Evolutionary conservation across 441 rosid genomes (phyloP).

Genomic region (Aleurites moluccanus): DNA sequence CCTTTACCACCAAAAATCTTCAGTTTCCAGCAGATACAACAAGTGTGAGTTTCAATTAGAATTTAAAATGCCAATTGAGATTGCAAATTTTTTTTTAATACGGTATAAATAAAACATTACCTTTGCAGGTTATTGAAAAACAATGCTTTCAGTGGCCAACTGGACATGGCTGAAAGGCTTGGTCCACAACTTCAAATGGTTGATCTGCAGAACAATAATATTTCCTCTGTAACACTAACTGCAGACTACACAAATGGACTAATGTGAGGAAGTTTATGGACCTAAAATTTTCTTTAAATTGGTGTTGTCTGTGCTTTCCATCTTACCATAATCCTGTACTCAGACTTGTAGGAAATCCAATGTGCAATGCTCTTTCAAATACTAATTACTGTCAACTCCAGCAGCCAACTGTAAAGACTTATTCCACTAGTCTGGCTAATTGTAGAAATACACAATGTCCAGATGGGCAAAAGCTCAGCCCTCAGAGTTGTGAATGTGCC

Average conservation of each 20-base stretch:
- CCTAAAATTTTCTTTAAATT: conserved; percentile 1
- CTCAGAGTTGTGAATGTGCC: conserved; percentile 95
- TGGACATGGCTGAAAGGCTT: conserved; percentile 59
- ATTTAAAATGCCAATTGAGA: background rate
- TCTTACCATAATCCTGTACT: conserved; percentile 13
- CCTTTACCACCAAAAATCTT: conserved; percentile 64
- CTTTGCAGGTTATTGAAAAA: conserved; percentile 66
- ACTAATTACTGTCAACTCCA: conserved; percentile 76
- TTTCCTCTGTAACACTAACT: conserved; percentile 65
- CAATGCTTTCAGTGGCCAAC: conserved; percentile 66
- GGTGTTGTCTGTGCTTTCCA: background rate
- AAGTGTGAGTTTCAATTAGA: conserved; percentile 58
- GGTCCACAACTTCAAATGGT: conserved; percentile 67
- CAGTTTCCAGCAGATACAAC: conserved; percentile 73
- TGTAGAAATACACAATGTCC: conserved; percentile 74
- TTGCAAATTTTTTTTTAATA: conserved; percentile 7
- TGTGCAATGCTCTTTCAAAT: conserved; percentile 68
- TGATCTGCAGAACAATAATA: conserved; percentile 77
- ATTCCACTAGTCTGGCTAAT: conserved; percentile 86
- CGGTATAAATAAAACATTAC: too few species aligned
- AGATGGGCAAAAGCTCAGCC: conserved; percentile 71
- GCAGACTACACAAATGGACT: conserved; percentile 60
- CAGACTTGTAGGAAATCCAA: conserved; percentile 89
- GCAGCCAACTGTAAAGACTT: conserved; percentile 49
- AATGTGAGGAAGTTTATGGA: conserved; percentile 42